These are phyloP conservation scores for Ustilago shanxiensis DNA, from an alignment of 1,284 basidiomycete genomes.

Conservation along the genomic window DNA sequence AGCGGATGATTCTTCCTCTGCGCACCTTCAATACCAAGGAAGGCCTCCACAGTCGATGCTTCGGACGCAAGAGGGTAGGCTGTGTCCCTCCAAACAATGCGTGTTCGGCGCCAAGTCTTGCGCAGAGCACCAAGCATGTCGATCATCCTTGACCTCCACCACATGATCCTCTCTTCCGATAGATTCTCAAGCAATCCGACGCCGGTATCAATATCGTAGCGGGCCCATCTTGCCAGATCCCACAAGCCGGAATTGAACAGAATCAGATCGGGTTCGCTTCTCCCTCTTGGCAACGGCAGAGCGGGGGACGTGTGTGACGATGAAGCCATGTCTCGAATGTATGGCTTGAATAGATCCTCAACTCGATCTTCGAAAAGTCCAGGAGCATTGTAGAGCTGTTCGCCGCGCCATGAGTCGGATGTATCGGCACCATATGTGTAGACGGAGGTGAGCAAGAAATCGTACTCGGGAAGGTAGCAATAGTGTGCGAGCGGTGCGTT, in stretches of 20 bases:
- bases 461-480: conserved; percentile 70
- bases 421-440: conserved; percentile 71
- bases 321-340: conserved; percentile 51
- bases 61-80: conserved; percentile 47
- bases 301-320: conserved; percentile 25
- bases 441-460: conserved; percentile 70
- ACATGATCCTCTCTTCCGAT: conserved; percentile 65
- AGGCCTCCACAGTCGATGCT: conserved; percentile 56
- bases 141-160: conserved; percentile 68
- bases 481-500: conserved; percentile 70
- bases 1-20: conserved; percentile 58
- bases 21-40: conserved; percentile 49
- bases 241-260: conserved; percentile 69
- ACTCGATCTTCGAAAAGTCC: conserved; percentile 70
- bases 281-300: conserved; percentile 53
- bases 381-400: conserved; percentile 68
- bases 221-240: conserved; percentile 71
- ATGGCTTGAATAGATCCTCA: conserved; percentile 65
- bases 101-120: conserved; percentile 24
- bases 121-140: conserved; percentile 60
- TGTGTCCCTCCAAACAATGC: conserved; percentile 61
- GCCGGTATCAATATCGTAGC: conserved; percentile 64
- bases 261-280: conserved; percentile 68
- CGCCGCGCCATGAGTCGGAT: conserved; percentile 66
- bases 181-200: conserved; percentile 62